Evolutionary conservation across 345 rosid genomes (phyloP).

Genomic region (Raphanus raphanistrum): DNA sequence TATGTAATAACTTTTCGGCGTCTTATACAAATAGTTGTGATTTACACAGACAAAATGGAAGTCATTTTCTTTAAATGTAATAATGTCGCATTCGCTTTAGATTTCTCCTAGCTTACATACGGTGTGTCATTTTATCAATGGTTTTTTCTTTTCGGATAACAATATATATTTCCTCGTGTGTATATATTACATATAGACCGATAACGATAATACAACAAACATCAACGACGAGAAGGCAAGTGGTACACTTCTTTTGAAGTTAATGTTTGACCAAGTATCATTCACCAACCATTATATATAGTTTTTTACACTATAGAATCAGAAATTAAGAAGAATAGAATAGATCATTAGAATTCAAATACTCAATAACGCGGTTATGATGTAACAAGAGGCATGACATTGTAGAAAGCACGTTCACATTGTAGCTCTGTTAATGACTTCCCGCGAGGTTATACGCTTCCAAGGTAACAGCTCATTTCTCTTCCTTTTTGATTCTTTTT

Average conservation of each 20-base stretch:
- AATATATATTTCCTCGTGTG: not conserved
- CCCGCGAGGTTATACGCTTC: not conserved
- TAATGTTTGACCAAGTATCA: conserved; percentile 26
- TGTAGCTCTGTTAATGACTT: conserved; percentile 6
- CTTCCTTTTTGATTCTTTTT: not conserved
- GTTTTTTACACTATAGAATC: not conserved
- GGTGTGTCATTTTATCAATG: not conserved
- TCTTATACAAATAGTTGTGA: not conserved
- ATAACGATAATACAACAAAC: not conserved
- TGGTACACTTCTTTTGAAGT: not conserved
- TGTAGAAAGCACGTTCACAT: conserved; percentile 39
- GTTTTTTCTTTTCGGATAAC: not conserved
- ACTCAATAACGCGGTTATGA: conserved; percentile 22
- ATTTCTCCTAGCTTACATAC: not conserved
- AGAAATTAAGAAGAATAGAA: not conserved
- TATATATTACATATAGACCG: not conserved
- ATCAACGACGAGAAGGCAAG: conserved; percentile 11
- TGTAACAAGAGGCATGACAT: conserved; percentile 13
- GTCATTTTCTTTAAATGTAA: not conserved
- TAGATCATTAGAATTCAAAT: conserved; percentile 14
- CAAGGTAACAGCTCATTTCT: conserved; percentile 19
- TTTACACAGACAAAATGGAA: not conserved
- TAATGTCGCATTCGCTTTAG: not conserved
- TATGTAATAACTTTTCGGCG: not conserved
- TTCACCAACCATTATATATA: not conserved